Evolutionary conservation across 768 basidiomycete species (phyloP).

Genomic region (Lyophyllum semitale): DNA sequence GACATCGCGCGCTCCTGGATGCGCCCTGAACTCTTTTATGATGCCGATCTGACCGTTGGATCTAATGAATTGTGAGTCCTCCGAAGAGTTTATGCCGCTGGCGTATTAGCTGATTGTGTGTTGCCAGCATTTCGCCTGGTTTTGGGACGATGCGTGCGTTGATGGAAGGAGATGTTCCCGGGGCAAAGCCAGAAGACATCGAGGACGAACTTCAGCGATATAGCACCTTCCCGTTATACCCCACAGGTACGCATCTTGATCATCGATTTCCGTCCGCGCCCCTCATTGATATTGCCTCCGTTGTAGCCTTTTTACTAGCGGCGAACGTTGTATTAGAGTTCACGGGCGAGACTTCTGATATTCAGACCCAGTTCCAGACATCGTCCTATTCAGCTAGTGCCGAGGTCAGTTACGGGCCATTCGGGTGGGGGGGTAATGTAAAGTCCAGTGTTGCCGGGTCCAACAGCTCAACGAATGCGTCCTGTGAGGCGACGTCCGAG

Average conservation of each 20-base stretch:
- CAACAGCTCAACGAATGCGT: background rate
- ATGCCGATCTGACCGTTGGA: background rate
- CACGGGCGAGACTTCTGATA: background rate
- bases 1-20: background rate
- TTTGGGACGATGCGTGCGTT: background rate
- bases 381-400: background rate
- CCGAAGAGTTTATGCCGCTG: background rate
- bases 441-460: background rate
- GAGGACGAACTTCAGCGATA: background rate
- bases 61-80: background rate
- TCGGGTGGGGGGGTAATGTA: background rate
- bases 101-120: background rate
- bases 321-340: constrained; percentile 1
- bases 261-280: background rate
- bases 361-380: background rate
- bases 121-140: constrained; percentile 6
- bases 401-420: background rate
- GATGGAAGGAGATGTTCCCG: background rate
- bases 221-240: constrained; percentile 4
- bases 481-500: constrained; percentile 4
- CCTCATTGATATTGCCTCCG: background rate
- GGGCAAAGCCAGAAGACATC: background rate
- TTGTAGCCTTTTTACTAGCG: constrained; percentile 1
- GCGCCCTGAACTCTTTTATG: constrained; percentile 2
- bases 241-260: background rate